Percentiles rank a stretch among this genome's conserved stretches.
Evolutionary conservation across 2,329 filamentous ascomycete genomes (phyloP).

Genomic region (Colletotrichum spinosum): DNA sequence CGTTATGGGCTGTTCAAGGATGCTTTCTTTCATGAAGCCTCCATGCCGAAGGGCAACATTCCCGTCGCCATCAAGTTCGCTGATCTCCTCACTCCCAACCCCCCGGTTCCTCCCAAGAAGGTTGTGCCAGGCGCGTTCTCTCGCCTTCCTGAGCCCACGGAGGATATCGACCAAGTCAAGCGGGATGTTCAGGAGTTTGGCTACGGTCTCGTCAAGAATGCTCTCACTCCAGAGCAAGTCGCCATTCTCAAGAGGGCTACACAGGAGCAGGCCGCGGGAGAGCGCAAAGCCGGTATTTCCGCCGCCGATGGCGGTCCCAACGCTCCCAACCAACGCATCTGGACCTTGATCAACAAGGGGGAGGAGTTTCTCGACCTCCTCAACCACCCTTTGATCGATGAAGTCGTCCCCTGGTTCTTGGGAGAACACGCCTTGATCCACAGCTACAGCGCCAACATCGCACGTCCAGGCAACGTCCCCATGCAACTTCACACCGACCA

Average conservation of each 20-base stretch:
- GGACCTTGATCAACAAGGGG: slow-evolving; percentile 27
- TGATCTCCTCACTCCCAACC: slow-evolving; percentile 6
- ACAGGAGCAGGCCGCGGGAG: slow-evolving; percentile 19
- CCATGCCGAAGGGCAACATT: slow-evolving; percentile 23
- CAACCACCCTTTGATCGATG: slow-evolving; percentile 28
- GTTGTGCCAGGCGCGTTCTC: slow-evolving; percentile 13
- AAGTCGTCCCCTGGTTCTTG: slow-evolving; percentile 23
- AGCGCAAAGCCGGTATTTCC: slow-evolving; percentile 6
- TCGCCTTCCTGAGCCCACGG: slow-evolving; percentile 8
- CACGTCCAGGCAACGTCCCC: slow-evolving; percentile 16
- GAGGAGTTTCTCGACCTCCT: slow-evolving; percentile 21
- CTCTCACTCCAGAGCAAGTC: slow-evolving; percentile 11
- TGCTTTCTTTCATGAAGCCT: slow-evolving; percentile 13
- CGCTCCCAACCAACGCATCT: slow-evolving; percentile 13
- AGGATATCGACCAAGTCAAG: slow-evolving; percentile 27
- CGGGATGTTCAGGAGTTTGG: slow-evolving; percentile 20
- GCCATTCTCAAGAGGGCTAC: slow-evolving; percentile 13
- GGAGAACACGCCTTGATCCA: slow-evolving; percentile 22
- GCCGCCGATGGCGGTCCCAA: slow-evolving; percentile 7
- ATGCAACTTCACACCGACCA: slow-evolving; percentile 26
- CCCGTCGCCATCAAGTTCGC: slow-evolving; percentile 14
- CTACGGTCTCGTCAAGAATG: slow-evolving; percentile 30
- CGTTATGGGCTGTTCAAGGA: slow-evolving; percentile 21
- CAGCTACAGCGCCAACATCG: slow-evolving; percentile 29
- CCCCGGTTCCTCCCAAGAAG: slow-evolving; percentile 13